Conservation (phyloP, 2,329 filamentous ascomycete genomes). For the Claviceps lovelessii region DNA sequence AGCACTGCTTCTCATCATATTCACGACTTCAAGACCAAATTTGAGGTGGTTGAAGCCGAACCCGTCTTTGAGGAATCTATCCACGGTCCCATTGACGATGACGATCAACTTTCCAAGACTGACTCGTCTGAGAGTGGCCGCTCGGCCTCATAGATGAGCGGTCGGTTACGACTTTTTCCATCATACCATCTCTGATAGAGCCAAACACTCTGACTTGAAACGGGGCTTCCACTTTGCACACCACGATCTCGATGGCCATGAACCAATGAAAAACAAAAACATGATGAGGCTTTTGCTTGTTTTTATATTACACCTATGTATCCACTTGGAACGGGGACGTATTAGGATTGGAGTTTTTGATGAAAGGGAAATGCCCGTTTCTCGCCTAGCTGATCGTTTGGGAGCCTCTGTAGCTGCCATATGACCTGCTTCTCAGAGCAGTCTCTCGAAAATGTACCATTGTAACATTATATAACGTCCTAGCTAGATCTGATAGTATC, state of each 20-base stretch:
- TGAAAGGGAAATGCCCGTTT: conserved; percentile 1
- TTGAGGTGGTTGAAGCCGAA: conserved; percentile 77
- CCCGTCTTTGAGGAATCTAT: conserved; percentile 82
- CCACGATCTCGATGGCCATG: neutral
- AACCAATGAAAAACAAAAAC: conserved; percentile 11
- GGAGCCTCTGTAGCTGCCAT: conserved; percentile 6
- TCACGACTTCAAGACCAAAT: conserved; percentile 87
- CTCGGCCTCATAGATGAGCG: conserved; percentile 30
- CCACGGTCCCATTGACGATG: conserved; percentile 52
- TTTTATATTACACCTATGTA: neutral
- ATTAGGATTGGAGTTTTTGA: conserved; percentile 5
- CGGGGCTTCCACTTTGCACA: neutral
- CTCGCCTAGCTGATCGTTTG: conserved; percentile 10
- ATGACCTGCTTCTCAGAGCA: neutral
- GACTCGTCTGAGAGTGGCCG: conserved; percentile 46
- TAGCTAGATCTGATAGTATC: neutral
- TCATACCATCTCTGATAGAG: conserved; percentile 8
- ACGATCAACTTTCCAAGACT: conserved; percentile 43
- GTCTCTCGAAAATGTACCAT: conserved; percentile 15
- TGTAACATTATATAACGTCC: conserved; percentile 11
- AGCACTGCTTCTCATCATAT: conserved; percentile 57
- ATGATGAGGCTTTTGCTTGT: conserved; percentile 5
- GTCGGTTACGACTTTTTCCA: conserved; percentile 20
- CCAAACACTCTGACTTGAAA: conserved; percentile 7
- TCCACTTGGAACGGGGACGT: neutral